Evolutionary conservation across 352 stramenopile genomes (phyloP), one percentile per base, ranked within the genome.

Genomic region (Globisporangium paroecandrum): DNA sequence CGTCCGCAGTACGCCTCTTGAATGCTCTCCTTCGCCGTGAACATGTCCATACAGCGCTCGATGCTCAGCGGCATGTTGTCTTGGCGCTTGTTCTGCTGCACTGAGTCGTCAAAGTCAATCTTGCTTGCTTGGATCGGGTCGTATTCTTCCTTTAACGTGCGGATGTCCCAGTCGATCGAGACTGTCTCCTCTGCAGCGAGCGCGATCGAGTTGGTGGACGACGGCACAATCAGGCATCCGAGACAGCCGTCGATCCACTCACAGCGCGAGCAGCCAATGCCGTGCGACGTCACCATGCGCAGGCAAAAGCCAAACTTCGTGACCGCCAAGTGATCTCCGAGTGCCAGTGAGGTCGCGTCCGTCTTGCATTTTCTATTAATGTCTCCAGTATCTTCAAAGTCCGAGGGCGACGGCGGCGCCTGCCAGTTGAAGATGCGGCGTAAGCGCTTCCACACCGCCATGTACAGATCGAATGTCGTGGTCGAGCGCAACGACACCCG

Each of bases 151-250:
- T 93, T 95, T 2, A 96, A 76, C 6, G 84, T 92, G 13, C 79
- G 79, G n/a, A 93, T 92, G 62, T 95, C 89, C 90, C 90, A 97
- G 60, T 97, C 90, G 46, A 97, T 95, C 1, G 89, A 83, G 24
- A 97, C 80, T 0, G 89, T 96, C 73, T 95, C 84, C 43, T 93
- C 86, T 0, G 81, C 83, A 10, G 84, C 72, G 8, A 96, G 70
- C 5, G 77, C 63, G 7, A 94, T 75, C 4, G 76, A 46, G 0
- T 67, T 75, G 2, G 72, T 61, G 25, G 70, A 65, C 10, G 87
- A 89, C 20, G 89, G 87, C 6, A 87, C 24, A 18, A 97, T 79
- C 56, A 96, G 60, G 54, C 90, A 97, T 5, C 90, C 90, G 9
- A 94, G 78, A 64, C 90, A 97, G 2, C 87, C 87, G 68, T 93